phyloP scores from a whole-genome alignment of 805 yeast species.

The Danielia oregonensis region DNA sequence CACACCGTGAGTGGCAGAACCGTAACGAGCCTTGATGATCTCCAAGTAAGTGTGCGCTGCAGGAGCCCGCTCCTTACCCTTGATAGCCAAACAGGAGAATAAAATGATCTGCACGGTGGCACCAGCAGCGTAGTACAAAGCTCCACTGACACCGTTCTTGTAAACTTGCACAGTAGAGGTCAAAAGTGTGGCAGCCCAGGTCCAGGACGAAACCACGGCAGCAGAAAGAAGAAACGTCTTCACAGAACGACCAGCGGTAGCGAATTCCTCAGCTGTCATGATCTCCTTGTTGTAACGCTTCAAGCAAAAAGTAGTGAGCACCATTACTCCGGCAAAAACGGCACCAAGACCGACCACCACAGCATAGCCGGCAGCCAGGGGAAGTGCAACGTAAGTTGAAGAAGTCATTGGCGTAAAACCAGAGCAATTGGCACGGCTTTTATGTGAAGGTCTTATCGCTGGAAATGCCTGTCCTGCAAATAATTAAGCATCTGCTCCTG shows the following conservation, averaged over 20 bases:
- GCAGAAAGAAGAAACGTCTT: slow-evolving; percentile 81
- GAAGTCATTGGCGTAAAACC: slow-evolving; percentile 12
- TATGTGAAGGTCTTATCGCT: background rate
- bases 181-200: slow-evolving; percentile 63
- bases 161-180: slow-evolving; percentile 79
- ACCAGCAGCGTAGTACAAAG: slow-evolving; percentile 85
- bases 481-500: too few relatives aligned
- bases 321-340: slow-evolving; percentile 76
- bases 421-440: background rate
- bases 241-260: slow-evolving; percentile 89
- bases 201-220: slow-evolving; percentile 93
- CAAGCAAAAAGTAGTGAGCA: slow-evolving; percentile 63
- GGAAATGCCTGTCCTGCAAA: too few relatives aligned
- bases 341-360: slow-evolving; percentile 86
- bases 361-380: slow-evolving; percentile 84
- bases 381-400: slow-evolving; percentile 34
- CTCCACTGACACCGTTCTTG: slow-evolving; percentile 70
- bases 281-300: slow-evolving; percentile 80
- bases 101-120: slow-evolving; percentile 85
- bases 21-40: slow-evolving; percentile 77
- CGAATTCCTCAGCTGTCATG: slow-evolving; percentile 89
- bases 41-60: slow-evolving; percentile 90
- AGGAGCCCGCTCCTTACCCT: slow-evolving; percentile 86
- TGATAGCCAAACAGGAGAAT: slow-evolving; percentile 84
- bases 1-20: slow-evolving; percentile 65